Conservation (phyloP, 208 protist genomes). For the Porcisia deanei region DNA sequence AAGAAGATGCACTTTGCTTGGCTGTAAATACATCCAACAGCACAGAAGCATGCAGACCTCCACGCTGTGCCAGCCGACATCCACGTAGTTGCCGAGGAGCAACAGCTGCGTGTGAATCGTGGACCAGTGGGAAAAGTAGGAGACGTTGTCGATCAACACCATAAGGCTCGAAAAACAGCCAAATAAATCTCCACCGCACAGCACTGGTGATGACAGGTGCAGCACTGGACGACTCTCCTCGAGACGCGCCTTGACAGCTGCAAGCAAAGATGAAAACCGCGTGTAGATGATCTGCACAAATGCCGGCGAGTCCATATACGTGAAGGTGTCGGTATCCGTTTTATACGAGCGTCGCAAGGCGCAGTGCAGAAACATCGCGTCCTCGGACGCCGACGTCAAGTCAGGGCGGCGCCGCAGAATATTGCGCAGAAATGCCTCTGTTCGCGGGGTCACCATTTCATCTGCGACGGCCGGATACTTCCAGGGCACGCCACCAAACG, state of each 20-base stretch:
- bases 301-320: constrained; percentile 11
- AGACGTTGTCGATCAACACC: constrained; percentile 39
- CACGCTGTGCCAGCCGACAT: constrained; percentile 86
- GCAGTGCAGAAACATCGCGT: constrained; percentile 24
- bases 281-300: constrained; percentile 9
- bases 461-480: constrained; percentile 2
- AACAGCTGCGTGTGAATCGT: constrained; percentile 74
- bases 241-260: constrained; percentile 7
- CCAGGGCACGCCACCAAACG: constrained; percentile 11
- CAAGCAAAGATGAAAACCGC: constrained; percentile 13
- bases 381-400: neutral
- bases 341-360: constrained; percentile 27
- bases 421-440: constrained; percentile 1
- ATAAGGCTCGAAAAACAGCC: constrained; percentile 75
- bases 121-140: constrained; percentile 54
- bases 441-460: constrained; percentile 25
- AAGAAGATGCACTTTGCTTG: constrained; percentile 75
- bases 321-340: constrained; percentile 15
- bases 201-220: constrained; percentile 42
- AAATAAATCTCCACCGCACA: constrained; percentile 75
- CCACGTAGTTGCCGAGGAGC: constrained; percentile 98
- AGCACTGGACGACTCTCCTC: constrained; percentile 30
- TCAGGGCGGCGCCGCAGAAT: constrained; percentile 3
- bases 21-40: constrained; percentile 61
- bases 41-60: constrained; percentile 79